Base-by-base conservation (phyloP, 768 basidiomycete species). In the Pisolithus marmoratus region DNA sequence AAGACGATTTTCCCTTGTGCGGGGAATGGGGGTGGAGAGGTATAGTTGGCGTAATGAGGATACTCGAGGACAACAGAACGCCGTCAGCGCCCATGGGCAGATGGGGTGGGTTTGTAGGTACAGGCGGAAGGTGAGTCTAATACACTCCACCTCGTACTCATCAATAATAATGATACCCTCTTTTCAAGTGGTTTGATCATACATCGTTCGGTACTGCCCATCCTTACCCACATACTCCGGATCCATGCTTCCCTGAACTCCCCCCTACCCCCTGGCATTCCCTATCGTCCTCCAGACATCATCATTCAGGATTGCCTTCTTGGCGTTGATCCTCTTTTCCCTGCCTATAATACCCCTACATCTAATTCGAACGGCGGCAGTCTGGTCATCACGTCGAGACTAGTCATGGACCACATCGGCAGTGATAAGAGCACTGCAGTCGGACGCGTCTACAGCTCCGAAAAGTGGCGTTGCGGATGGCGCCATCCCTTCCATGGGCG, bases 391-490 rank as follows among this genome's bases (percentile, higher is more conserved):
- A 70, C 73, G 3, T 76, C 73, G 2, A 65, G 71, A 49, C 60
- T 74, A 15, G 62, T 74, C 23, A 67, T 75, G 65, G 73, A 75
- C 56, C 71, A 74, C 50, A 70, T 76, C 23, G 73, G 74, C 23
- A 73, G 66, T 14, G 60, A 58, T 53, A 63, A 60, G 12, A 72
- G 72, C 41, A 76, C 73, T 4, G 64, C 64, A 40, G 40, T 29
- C 6, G 60, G 64, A 4, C 70, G 72, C 48, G 31, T 46, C 3
- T 61, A 64, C 11, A 66, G 68, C 29, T 41, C 53, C 11, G 64
- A 70, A 27, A 71, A 72, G 51, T 75, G 73, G 72, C 64, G 68
- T 50, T 76, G 74, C 53, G 69, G 72, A n/a, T 75, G 73, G 74
- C 64, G 73, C 20, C 73, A 74, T 61, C 66, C 73, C 24, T 74